Base-by-base conservation (phyloP, 768 basidiomycete genomes). In the Ramaria sp. region DNA sequence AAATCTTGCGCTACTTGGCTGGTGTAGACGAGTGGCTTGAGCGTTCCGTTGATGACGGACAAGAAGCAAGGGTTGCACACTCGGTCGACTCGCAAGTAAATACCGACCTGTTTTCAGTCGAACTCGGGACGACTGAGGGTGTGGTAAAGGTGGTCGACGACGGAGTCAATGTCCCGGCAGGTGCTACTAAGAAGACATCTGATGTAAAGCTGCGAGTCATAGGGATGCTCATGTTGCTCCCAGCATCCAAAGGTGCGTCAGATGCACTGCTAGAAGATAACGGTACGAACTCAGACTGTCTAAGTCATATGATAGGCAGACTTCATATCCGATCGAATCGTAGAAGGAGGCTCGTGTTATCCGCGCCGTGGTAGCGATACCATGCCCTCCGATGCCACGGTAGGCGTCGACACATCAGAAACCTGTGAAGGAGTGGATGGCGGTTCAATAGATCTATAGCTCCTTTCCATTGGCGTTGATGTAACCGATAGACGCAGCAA, bases 21-120 rank as follows among this genome's bases (percentile, higher is more conserved):
- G 77, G 73, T 1, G 69, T 91, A 28, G 91, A 91, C 58, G 76
- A 78, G 32, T 92, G 89, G 89, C 69, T 92, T 15, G 81, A 76
- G 54, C 76, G 81, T 32, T 76, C 61, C 27, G 52, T 64, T 41
- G 62, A 64, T 18, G 16, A 63, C 58, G 58, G 34, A 52, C 18
- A 27, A 18, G 62, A 60, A 3, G 51, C 43, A 12, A 55, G 2
- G 12, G 53, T 47, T 45, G 32, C 55, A 49, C 8, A 59, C 56
- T 32, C 42, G 52, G 30, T 77, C 7, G 75, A 75, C 56, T 76
- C 79, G 12, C 71, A 78, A 20, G 72, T 73, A 27, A 75, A 76
- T 0, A 72, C 72, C 1, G 75, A 73, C 5, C 73, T 57, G 3
- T 57, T 55, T 3, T 62, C 61, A 3, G 71, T 69, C 41, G 71